Conservation (phyloP, 495 filamentous ascomycete species). For the Xeromyces bisporus region DNA sequence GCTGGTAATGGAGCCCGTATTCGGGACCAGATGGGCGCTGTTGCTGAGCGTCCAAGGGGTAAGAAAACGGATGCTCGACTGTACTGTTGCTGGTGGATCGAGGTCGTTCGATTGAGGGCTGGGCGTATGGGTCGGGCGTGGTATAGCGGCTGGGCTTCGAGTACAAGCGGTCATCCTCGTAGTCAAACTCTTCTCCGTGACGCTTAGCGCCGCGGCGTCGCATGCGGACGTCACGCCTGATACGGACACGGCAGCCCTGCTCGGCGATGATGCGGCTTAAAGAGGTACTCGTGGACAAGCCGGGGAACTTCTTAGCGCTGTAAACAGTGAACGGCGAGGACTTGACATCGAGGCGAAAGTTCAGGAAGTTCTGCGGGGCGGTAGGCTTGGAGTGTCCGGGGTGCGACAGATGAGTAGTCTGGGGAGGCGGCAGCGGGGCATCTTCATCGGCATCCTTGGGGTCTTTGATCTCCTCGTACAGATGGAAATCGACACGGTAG, state of each 20-base stretch:
- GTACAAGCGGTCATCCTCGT: slow-evolving; percentile 47
- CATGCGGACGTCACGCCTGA: slow-evolving; percentile 94
- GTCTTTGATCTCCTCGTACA: slow-evolving; percentile 88
- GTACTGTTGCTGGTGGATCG: slow-evolving; percentile 63
- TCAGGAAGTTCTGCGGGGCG: slow-evolving; percentile 26
- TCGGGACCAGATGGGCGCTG: slow-evolving; percentile 41
- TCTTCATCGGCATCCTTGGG: slow-evolving; percentile 44
- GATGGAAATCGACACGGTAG: slow-evolving; percentile 74
- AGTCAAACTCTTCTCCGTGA: slow-evolving; percentile 41
- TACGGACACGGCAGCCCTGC: slow-evolving; percentile 92
- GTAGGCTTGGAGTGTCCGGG: slow-evolving; percentile 13
- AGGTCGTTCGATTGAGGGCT: slow-evolving; percentile 35
- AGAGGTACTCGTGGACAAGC: slow-evolving; percentile 74
- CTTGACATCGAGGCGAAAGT: slow-evolving; percentile 80
- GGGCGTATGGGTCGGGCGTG: slow-evolving; percentile 33
- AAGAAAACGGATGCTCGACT: slow-evolving; percentile 27
- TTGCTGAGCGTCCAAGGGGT: slow-evolving; percentile 21
- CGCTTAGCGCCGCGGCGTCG: slow-evolving; percentile 55
- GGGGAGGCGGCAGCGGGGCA: slow-evolving; percentile 13
- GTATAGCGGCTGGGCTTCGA: slow-evolving; percentile 40
- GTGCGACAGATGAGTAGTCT: slow-evolving; percentile 6
- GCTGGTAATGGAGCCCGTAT: slow-evolving; percentile 27
- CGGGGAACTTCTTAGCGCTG: slow-evolving; percentile 98
- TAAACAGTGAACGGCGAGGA: slow-evolving; percentile 76
- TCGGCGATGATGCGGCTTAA: slow-evolving; percentile 86